Percentiles rank a stretch among this genome's conserved stretches.
Conservation (phyloP, 1,139 yeast species). For the Debaryomycetaceae sp. region DNA sequence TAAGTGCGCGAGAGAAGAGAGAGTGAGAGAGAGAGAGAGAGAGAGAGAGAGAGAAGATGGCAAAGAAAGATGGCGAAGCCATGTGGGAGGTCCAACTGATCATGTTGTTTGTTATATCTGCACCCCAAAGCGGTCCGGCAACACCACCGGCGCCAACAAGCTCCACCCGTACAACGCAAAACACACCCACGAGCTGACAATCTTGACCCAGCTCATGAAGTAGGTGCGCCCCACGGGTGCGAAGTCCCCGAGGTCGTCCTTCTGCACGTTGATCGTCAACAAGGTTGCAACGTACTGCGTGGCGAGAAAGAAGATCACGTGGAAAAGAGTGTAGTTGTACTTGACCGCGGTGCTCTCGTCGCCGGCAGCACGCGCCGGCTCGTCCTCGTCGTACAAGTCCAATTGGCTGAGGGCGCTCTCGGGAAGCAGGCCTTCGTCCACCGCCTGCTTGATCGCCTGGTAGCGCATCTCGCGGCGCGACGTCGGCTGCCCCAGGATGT, state of each 20-base stretch:
- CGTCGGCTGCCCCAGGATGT: slow-evolving; percentile 47
- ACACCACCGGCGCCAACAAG: slow-evolving; percentile 77
- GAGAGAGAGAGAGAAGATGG: too few species aligned
- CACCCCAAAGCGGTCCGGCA: slow-evolving; percentile 80
- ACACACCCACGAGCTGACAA: slow-evolving; percentile 89
- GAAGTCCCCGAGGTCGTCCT: slow-evolving; percentile 82
- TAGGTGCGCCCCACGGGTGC: slow-evolving; percentile 97
- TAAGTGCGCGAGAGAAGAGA: slow-evolving; percentile 1
- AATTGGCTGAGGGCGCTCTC: slow-evolving; percentile 80
- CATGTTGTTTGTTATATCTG: slow-evolving; percentile 15
- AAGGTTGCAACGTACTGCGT: slow-evolving; percentile 96
- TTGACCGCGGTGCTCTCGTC: slow-evolving; percentile 69
- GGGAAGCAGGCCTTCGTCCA: slow-evolving; percentile 90
- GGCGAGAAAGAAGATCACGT: slow-evolving; percentile 86
- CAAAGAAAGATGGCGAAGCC: too few species aligned
- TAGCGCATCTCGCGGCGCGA: slow-evolving; percentile 71
- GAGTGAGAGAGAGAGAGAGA: too few species aligned
- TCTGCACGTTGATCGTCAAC: slow-evolving; percentile 84
- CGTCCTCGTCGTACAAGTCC: slow-evolving; percentile 53
- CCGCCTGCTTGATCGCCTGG: slow-evolving; percentile 90
- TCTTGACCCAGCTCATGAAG: slow-evolving; percentile 92
- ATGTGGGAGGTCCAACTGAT: too few species aligned
- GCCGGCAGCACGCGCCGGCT: slow-evolving; percentile 19
- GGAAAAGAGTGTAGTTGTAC: slow-evolving; percentile 87
- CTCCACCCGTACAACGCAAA: slow-evolving; percentile 87